phyloP scores from a whole-genome alignment of 2,329 filamentous ascomycete genomes.

The Sodiomyces alkalinus region DNA sequence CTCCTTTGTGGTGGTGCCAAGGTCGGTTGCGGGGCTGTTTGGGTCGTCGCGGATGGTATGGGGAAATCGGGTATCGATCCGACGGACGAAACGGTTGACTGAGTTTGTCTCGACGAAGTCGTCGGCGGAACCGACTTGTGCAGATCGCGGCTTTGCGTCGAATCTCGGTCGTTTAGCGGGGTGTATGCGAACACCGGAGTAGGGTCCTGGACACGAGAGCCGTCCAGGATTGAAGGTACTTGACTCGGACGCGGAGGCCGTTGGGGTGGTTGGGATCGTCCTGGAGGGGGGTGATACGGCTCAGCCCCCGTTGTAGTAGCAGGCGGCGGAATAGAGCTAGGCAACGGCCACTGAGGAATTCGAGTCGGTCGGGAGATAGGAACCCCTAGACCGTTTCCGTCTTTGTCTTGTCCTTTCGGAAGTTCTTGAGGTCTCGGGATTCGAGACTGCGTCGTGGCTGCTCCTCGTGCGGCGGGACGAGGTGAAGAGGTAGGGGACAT shows the following conservation, averaged over 20 bases:
- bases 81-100: slow-evolving; percentile 35
- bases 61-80: slow-evolving; percentile 47
- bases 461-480: slow-evolving; percentile 13
- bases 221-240: slow-evolving; percentile 43
- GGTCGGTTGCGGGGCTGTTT: slow-evolving; percentile 9
- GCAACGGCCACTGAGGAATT: slow-evolving; percentile 39
- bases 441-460: slow-evolving; percentile 10
- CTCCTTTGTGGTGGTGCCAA: slow-evolving; percentile 22
- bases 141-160: slow-evolving; percentile 17
- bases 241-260: slow-evolving; percentile 44
- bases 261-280: slow-evolving; percentile 35
- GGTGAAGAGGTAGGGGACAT: slow-evolving; percentile 7
- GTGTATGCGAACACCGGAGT: slow-evolving; percentile 37
- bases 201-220: slow-evolving; percentile 37
- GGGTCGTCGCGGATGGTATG: slow-evolving; percentile 20
- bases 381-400: slow-evolving; percentile 23
- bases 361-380: slow-evolving; percentile 38
- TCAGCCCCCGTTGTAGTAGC: slow-evolving; percentile 17
- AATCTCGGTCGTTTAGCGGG: slow-evolving; percentile 20
- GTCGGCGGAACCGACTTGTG: slow-evolving; percentile 28
- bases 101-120: slow-evolving; percentile 32
- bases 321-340: slow-evolving; percentile 21
- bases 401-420: slow-evolving; percentile 18
- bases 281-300: slow-evolving; percentile 35
- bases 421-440: slow-evolving; percentile 17